phyloP scores from a whole-genome alignment of 306 rosid genomes.

The Lathyrus sativus region DNA sequence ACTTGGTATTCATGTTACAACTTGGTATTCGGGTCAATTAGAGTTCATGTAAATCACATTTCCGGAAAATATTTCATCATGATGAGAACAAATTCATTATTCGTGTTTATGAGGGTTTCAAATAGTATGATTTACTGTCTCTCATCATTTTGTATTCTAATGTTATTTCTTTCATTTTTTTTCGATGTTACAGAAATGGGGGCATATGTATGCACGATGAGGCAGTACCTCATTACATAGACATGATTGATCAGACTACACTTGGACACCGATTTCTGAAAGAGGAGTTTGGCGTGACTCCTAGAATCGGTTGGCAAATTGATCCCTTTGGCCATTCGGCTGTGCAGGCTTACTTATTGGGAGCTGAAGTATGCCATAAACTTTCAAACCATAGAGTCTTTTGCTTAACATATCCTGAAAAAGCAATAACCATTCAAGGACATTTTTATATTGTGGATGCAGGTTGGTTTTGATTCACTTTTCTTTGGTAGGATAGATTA shows the following conservation, averaged over 20 bases:
- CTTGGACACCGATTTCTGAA: constrained; percentile 76
- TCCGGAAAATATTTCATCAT: constrained; percentile 17
- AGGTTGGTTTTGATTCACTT: constrained; percentile 78
- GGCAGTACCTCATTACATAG: constrained; percentile 81
- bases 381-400: constrained; percentile 33
- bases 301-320: constrained; percentile 90
- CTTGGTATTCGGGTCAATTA: constrained; percentile 76
- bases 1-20: too few species aligned
- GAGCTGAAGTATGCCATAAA: constrained; percentile 62
- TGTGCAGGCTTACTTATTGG: constrained; percentile 76
- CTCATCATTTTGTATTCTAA: background rate
- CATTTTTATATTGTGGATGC: constrained; percentile 32
- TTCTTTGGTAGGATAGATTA: constrained; percentile 86
- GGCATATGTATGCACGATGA: constrained; percentile 94
- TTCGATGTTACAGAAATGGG: constrained; percentile 62
- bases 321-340: constrained; percentile 93
- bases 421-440: constrained; percentile 14
- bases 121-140: background rate
- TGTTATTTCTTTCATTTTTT: constrained; percentile 38
- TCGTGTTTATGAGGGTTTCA: constrained; percentile 32
- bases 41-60: constrained; percentile 68
- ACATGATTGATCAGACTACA: constrained; percentile 88
- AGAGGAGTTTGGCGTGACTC: constrained; percentile 61
- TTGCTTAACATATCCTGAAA: constrained; percentile 32
- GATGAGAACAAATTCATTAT: constrained; percentile 2